phyloP scores from a whole-genome alignment of 257 asterid species.

The Solanum megistacrolobum region DNA sequence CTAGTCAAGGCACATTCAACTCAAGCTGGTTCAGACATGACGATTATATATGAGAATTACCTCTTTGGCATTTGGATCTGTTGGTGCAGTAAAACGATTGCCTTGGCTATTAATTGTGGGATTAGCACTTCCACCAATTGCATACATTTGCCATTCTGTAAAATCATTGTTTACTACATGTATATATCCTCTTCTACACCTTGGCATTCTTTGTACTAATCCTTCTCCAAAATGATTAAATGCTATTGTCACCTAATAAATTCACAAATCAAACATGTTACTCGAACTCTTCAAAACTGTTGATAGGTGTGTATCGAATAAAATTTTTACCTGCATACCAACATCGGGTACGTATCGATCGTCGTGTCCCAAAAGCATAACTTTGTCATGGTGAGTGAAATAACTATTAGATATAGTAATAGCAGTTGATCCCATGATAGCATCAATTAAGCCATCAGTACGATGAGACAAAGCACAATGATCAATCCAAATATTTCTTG shows the following conservation, averaged over 20 bases:
- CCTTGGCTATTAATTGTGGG: slow-evolving; percentile 38
- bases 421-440: slow-evolving; percentile 16
- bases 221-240: slow-evolving; percentile 36
- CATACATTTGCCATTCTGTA: slow-evolving; percentile 33
- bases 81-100: slow-evolving; percentile 31
- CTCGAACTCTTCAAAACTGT: background rate
- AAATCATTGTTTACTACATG: slow-evolving; percentile 39
- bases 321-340: background rate
- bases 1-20: background rate
- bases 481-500: slow-evolving; percentile 12
- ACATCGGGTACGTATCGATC: background rate
- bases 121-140: slow-evolving; percentile 34
- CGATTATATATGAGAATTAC: background rate
- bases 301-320: background rate
- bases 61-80: slow-evolving; percentile 30
- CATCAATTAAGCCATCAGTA: slow-evolving; percentile 18
- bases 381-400: slow-evolving; percentile 16
- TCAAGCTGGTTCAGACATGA: background rate
- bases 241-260: slow-evolving; percentile 26
- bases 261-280: too few relatives aligned
- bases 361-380: slow-evolving; percentile 11
- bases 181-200: slow-evolving; percentile 32
- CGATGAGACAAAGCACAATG: slow-evolving; percentile 14
- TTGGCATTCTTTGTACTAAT: slow-evolving; percentile 33
- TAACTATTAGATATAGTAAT: slow-evolving; percentile 10